Conservation (phyloP, 352 stramenopile species). For the Pythium aphanidermatum region DNA sequence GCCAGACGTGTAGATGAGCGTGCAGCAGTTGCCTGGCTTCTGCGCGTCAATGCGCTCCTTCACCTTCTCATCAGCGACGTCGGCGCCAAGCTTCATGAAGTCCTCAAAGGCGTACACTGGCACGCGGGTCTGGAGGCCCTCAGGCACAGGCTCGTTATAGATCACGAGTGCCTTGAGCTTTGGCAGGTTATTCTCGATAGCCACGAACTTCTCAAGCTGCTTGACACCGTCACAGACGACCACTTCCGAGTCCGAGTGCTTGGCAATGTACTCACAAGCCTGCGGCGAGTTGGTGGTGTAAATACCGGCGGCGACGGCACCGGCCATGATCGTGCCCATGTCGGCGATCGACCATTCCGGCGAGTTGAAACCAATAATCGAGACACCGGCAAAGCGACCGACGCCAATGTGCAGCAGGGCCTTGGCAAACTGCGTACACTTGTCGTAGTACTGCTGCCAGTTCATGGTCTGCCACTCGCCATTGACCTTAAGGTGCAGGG, state of each 20-base stretch:
- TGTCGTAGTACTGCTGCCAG: slow-evolving; percentile 77
- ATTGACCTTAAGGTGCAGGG: slow-evolving; percentile 63
- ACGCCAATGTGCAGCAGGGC: slow-evolving; percentile 64
- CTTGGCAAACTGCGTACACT: slow-evolving; percentile 77
- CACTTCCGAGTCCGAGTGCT: slow-evolving; percentile 90
- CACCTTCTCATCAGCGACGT: slow-evolving; percentile 57
- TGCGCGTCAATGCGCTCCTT: slow-evolving; percentile 69
- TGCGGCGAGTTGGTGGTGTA: slow-evolving; percentile 94
- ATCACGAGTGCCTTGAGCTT: slow-evolving; percentile 93
- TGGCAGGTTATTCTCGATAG: slow-evolving; percentile 78
- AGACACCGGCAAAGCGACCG: slow-evolving; percentile 70
- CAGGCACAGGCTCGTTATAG: slow-evolving; percentile 84
- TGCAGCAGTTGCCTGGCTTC: slow-evolving; percentile 83
- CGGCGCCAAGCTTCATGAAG: slow-evolving; percentile 66
- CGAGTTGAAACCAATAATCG: slow-evolving; percentile 90
- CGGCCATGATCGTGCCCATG: slow-evolving; percentile 90
- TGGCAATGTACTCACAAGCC: slow-evolving; percentile 90
- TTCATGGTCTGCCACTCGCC: slow-evolving; percentile 63
- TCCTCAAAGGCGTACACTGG: slow-evolving; percentile 78
- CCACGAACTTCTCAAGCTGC: slow-evolving; percentile 93
- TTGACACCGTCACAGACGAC: slow-evolving; percentile 91
- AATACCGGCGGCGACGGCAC: slow-evolving; percentile 90
- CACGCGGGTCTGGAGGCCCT: slow-evolving; percentile 52
- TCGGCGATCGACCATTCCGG: slow-evolving; percentile 92
- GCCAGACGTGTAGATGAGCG: slow-evolving; percentile 94